Percentiles rank a stretch among this genome's conserved stretches.
These are phyloP conservation scores for Penicillium dipodomyicola DNA, from an alignment of 495 filamentous ascomycete species.

Conservation along the genomic window DNA sequence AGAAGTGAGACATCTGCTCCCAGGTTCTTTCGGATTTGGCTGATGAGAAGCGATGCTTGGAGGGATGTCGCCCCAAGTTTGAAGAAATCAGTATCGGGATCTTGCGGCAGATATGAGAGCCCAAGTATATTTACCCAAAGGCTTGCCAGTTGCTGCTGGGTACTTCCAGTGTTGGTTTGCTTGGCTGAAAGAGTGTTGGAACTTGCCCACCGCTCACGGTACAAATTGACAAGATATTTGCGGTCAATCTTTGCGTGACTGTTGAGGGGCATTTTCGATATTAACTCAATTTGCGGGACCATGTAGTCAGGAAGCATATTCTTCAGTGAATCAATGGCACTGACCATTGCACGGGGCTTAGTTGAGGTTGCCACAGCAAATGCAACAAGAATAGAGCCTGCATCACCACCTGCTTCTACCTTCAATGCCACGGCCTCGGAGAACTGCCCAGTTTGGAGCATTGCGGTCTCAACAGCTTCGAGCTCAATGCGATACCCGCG, in stretches of 20 bases:
- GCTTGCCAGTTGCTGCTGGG: too few species aligned
- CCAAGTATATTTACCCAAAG: too few species aligned
- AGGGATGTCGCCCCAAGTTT: conserved; percentile 18
- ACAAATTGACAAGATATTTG: too few species aligned
- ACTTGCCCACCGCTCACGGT: too few species aligned
- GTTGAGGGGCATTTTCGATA: conserved; percentile 18
- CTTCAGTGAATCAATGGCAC: too few species aligned
- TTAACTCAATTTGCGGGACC: conserved; percentile 20
- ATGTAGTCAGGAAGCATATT: conserved; percentile 10
- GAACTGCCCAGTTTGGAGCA: conserved; percentile 12
- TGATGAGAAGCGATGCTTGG: conserved; percentile 15
- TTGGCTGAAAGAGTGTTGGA: too few species aligned
- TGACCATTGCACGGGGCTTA: too few species aligned
- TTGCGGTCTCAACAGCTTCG: conserved; percentile 34
- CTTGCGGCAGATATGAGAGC: too few species aligned
- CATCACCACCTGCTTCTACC: background rate
- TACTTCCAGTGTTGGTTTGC: too few species aligned
- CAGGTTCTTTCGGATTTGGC: conserved; percentile 1
- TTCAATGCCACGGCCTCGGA: conserved; percentile 11
- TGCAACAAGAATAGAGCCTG: conserved; percentile 2
- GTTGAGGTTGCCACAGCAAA: conserved; percentile 7
- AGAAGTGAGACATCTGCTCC: conserved; percentile 5
- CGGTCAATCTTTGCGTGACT: conserved; percentile 21
- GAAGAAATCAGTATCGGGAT: too few species aligned
- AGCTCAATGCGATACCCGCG: conserved; percentile 44